Evolutionary conservation across 2,329 filamentous ascomycete genomes (phyloP).

Genomic region (Talaromyces rugulosus): DNA sequence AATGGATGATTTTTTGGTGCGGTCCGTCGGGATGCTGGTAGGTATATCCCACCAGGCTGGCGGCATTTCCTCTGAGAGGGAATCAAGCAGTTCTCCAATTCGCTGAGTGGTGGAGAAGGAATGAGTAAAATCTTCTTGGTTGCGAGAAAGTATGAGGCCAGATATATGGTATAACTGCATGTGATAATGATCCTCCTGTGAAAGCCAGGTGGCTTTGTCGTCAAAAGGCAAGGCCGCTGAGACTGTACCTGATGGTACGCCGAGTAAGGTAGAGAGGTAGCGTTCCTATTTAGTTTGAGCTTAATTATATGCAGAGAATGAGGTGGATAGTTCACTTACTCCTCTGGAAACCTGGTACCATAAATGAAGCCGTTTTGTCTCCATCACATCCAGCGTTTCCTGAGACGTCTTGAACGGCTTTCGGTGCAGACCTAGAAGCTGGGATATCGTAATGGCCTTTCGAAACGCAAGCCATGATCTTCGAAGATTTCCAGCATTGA

Average conservation of each 20-base stretch:
- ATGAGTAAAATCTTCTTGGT: background rate
- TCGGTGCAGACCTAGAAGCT: constrained; percentile 35
- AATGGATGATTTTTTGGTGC: background rate
- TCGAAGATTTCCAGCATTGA: constrained; percentile 39
- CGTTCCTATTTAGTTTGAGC: background rate
- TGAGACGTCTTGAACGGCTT: background rate
- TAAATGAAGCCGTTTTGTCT: background rate
- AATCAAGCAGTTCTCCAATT: background rate
- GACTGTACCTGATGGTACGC: background rate
- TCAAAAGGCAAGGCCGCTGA: background rate
- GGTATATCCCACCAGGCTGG: background rate
- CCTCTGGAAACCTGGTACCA: background rate
- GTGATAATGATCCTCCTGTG: background rate
- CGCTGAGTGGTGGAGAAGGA: background rate
- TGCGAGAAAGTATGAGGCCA: background rate
- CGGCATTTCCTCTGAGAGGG: background rate
- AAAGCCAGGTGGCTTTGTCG: background rate
- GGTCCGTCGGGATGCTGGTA: background rate
- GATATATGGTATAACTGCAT: background rate
- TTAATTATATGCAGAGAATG: background rate
- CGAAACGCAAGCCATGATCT: constrained; percentile 36
- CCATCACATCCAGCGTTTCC: background rate
- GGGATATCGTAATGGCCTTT: constrained; percentile 37
- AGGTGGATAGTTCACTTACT: background rate
- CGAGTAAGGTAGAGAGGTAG: background rate